Evolutionary conservation across 176 grass and related monocot species (phyloP), one percentile per base, ranked within the genome.

Genomic region (Saccharum officinarum): DNA sequence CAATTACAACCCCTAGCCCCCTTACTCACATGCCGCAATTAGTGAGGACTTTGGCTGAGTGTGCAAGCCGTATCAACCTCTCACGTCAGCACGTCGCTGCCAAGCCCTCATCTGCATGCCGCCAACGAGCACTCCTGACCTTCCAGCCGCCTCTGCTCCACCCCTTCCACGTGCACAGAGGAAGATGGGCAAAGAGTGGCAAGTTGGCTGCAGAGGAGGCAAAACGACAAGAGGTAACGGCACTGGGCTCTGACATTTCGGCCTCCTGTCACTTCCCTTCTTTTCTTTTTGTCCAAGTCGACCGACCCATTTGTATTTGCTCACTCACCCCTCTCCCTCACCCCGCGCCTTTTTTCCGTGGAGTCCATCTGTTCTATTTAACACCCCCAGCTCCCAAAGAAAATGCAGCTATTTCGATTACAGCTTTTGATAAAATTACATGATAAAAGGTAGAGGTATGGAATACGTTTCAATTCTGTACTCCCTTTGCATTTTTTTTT

Each of bases 381-480:
- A 16, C 14, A 0, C 63, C 13, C 2, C 30, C 28, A 1, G 1
- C 0, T 9, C 8, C 17, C 4, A 23, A 22, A n/a, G 4, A 61
- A 25, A 25, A 61, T 61, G 57, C 57, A 11, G 42, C 39, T 76
- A 69, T 50, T 9, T 76, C 25, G 5, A 25, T 50, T 71, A 17
- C 36, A 55, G 12, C 26, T 49, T 77, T 41, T n/a, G 23, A 37
- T 26, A 17, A 73, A 80, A 73, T 13, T 73, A 45, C 36, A 33
- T 49, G 18, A 39, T 41, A 37, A 64, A 49, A 80, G 30, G 41
- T 14, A 59, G 64, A 69, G 6, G 11, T 16, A 5, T 0, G 16
- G 23, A n/a, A 4, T 11, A 73, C 46, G 9, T 54, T 68, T 14
- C n/a, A 68, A 6, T 40, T 12, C 17, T 28, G 57, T 42, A 26